Percentiles rank a stretch among this genome's conserved stretches.
Conservation (phyloP, 257 asterid genomes). For the Salvia rosmarinus region DNA sequence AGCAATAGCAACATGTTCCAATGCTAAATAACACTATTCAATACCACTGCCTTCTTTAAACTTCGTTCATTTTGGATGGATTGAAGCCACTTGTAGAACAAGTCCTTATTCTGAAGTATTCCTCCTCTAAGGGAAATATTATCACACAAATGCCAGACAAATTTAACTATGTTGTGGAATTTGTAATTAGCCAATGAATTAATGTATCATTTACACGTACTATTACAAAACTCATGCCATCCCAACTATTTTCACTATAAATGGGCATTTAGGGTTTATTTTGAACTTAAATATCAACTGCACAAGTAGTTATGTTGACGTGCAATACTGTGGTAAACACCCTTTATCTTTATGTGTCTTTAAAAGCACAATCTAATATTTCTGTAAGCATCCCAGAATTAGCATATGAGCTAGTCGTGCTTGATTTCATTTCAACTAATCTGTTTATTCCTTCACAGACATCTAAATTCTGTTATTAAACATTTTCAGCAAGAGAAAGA, state of each 20-base stretch:
- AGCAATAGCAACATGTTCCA: background rate
- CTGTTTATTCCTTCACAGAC: background rate
- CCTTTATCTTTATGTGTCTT: background rate
- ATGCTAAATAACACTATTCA: background rate
- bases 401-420: background rate
- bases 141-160: background rate
- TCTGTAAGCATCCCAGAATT: background rate
- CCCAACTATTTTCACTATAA: background rate
- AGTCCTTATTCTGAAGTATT: background rate
- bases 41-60: background rate
- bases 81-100: background rate
- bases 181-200: background rate
- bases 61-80: background rate
- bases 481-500: conserved; percentile 77
- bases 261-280: background rate
- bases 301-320: background rate
- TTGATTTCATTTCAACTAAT: background rate
- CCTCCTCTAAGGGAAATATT: background rate
- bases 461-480: conserved; percentile 2
- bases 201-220: background rate
- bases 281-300: background rate
- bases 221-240: background rate
- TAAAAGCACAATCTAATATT: background rate
- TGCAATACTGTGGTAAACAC: background rate
- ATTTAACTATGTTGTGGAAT: background rate